phyloP scores from a whole-genome alignment of 2,329 filamentous ascomycete genomes.

The Fusarium pseudocircinatum region DNA sequence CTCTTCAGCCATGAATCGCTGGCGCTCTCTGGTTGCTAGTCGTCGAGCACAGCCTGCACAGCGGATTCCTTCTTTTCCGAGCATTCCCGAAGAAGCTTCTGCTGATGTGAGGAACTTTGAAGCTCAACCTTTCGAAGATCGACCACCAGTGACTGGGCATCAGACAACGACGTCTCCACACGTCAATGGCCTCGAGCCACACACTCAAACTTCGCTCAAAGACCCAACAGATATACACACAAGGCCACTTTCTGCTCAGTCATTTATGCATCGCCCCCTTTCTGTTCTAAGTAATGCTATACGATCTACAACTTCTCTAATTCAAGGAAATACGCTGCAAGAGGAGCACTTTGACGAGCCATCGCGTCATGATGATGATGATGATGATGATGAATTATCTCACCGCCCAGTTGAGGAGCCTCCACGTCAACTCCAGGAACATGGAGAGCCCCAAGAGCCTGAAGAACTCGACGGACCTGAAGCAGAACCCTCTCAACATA shows the following conservation, averaged over 20 bases:
- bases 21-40: slow-evolving; percentile 36
- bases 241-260: slow-evolving; percentile 8
- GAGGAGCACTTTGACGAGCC: not conserved
- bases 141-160: slow-evolving; percentile 4
- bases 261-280: slow-evolving; percentile 19
- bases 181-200: slow-evolving; percentile 16
- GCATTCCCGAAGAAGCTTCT: slow-evolving; percentile 24
- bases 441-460: not conserved
- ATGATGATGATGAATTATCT: not conserved
- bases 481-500: not conserved
- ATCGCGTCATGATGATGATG: not conserved
- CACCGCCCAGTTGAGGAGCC: not conserved
- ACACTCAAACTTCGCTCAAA: slow-evolving; percentile 4
- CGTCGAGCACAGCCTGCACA: slow-evolving; percentile 18
- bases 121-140: slow-evolving; percentile 4
- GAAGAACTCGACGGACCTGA: slow-evolving; percentile 7
- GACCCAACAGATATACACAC: not conserved
- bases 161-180: not conserved
- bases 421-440: not conserved
- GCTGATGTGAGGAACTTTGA: slow-evolving; percentile 26
- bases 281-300: slow-evolving; percentile 10
- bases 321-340: slow-evolving; percentile 1
- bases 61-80: slow-evolving; percentile 19
- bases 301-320: slow-evolving; percentile 9
- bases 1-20: slow-evolving; percentile 37